phyloP scores from a whole-genome alignment of 2,329 filamentous ascomycete species.

The Orbilia quercus region DNA sequence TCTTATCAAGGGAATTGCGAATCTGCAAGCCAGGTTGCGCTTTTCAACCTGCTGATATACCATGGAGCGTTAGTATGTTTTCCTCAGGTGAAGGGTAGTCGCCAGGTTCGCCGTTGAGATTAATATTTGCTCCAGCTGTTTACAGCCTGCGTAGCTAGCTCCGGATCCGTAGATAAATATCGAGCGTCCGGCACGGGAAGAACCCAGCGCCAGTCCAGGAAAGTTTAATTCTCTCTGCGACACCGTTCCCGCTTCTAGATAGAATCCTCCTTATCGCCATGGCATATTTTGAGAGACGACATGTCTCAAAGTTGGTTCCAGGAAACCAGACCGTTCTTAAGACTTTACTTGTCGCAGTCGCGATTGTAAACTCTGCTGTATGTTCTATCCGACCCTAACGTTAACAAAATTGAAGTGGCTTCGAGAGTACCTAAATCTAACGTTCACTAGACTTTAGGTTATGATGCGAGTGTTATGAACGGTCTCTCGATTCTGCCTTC shows the following conservation, averaged over 20 bases:
- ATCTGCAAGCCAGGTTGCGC: background rate
- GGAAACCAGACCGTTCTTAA: slow-evolving; percentile 27
- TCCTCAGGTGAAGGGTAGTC: background rate
- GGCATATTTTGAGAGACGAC: slow-evolving; percentile 25
- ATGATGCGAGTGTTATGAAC: slow-evolving; percentile 69
- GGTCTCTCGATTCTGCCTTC: slow-evolving; percentile 70
- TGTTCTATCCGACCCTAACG: background rate
- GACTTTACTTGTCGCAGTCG: slow-evolving; percentile 31
- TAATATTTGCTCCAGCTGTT: too few relatives aligned
- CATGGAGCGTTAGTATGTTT: too few relatives aligned
- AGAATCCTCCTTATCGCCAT: slow-evolving; percentile 7
- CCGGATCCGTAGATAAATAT: background rate
- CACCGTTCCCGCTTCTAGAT: background rate
- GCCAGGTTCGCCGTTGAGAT: too few relatives aligned
- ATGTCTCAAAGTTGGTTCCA: slow-evolving; percentile 38
- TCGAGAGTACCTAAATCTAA: background rate
- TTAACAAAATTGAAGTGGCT: background rate
- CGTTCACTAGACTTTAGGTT: slow-evolving; percentile 59
- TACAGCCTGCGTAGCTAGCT: too few relatives aligned
- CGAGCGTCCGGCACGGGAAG: background rate
- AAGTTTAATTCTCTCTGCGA: background rate
- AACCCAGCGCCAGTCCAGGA: too few relatives aligned
- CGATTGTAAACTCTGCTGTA: slow-evolving; percentile 50
- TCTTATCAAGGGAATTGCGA: slow-evolving; percentile 11
- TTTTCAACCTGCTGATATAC: too few relatives aligned